phyloP scores from a whole-genome alignment of 164 flowering plant genomes.

The Macadamia tetraphylla region DNA sequence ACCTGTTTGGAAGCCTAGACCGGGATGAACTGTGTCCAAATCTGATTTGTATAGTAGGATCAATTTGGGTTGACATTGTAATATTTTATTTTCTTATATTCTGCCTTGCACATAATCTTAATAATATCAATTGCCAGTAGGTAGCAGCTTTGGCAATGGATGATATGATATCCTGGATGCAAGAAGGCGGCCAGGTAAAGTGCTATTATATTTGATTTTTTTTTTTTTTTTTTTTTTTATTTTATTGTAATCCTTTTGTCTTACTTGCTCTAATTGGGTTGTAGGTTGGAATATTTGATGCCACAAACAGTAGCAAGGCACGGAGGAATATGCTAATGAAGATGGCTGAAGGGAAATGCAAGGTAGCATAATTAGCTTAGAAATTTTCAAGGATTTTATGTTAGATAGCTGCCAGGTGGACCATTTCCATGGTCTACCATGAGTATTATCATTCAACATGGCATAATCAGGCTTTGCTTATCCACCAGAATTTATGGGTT shows the following conservation, averaged over 20 bases:
- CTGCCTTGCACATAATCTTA: slow-evolving; percentile 47
- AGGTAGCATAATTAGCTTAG: slow-evolving; percentile 39
- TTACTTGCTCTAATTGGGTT: slow-evolving; percentile 9
- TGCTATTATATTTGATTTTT: slow-evolving; percentile 8
- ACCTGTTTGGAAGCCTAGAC: no score
- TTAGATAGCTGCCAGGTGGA: neutral
- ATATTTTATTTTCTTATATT: slow-evolving; percentile 1
- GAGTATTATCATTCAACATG: neutral
- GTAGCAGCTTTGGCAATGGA: slow-evolving; percentile 99
- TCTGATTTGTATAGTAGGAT: no score
- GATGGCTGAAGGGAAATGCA: slow-evolving; percentile 98
- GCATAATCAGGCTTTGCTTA: neutral
- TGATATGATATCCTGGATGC: slow-evolving; percentile 99
- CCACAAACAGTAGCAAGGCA: slow-evolving; percentile 78
- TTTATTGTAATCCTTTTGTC: neutral
- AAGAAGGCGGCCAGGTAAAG: slow-evolving; percentile 96
- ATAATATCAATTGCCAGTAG: slow-evolving; percentile 57
- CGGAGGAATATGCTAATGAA: slow-evolving; percentile 98
- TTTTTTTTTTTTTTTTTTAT: no score
- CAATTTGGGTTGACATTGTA: no score
- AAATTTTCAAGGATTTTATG: neutral
- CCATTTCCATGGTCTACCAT: no score
- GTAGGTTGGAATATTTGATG: slow-evolving; percentile 98
- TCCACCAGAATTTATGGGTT: neutral
- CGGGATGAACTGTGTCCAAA: no score